Evolutionary conservation across 495 filamentous ascomycete genomes (phyloP).

Genomic region (Saxispiralis lemnorum): DNA sequence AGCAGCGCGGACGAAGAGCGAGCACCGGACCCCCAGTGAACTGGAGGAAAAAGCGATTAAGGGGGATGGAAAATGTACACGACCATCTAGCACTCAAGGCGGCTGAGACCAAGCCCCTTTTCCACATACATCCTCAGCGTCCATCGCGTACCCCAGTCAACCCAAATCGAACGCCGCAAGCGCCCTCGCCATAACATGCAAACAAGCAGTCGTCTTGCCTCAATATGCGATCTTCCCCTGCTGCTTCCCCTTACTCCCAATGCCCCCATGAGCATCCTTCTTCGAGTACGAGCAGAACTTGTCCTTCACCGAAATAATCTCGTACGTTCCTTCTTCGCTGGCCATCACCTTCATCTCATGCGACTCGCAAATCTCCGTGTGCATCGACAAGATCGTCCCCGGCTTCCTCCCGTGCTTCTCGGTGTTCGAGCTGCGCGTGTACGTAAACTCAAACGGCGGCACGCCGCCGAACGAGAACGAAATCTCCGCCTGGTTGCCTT

Average conservation of each 20-base stretch:
- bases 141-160: too few relatives aligned
- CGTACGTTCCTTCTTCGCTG: conserved; percentile 86
- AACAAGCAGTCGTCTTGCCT: too few relatives aligned
- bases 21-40: too few relatives aligned
- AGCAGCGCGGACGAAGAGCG: too few relatives aligned
- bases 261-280: conserved; percentile 21
- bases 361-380: conserved; percentile 66
- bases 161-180: too few relatives aligned
- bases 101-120: too few relatives aligned
- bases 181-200: too few relatives aligned
- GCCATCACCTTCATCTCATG: conserved; percentile 62
- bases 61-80: too few relatives aligned
- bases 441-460: conserved; percentile 94
- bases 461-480: conserved; percentile 86
- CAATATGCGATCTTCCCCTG: too few relatives aligned
- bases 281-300: conserved; percentile 71
- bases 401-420: conserved; percentile 45
- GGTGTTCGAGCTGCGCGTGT: conserved; percentile 72
- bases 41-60: too few relatives aligned
- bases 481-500: conserved; percentile 83
- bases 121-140: too few relatives aligned
- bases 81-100: too few relatives aligned
- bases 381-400: conserved; percentile 65
- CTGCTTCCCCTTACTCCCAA: conserved; percentile 1
- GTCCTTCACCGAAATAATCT: conserved; percentile 90